phyloP scores from a whole-genome alignment of 2,329 filamentous ascomycete species.

The Fusarium acutatum region DNA sequence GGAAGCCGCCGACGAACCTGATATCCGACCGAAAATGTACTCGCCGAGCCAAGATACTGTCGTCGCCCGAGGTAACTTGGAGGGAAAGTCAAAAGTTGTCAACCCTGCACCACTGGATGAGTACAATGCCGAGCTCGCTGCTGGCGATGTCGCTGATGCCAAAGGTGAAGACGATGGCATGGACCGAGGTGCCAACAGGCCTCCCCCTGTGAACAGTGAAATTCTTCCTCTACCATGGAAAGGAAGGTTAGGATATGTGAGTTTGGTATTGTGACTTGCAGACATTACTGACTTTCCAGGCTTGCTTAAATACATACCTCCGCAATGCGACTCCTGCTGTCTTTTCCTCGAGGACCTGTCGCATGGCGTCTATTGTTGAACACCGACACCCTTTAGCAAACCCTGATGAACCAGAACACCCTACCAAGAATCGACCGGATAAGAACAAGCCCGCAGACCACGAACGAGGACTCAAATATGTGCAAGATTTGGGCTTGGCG shows the following conservation, averaged over 20 bases:
- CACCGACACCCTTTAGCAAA: constrained; percentile 84
- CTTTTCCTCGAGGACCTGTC: constrained; percentile 90
- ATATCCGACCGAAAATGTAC: constrained; percentile 10
- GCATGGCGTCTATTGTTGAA: constrained; percentile 88
- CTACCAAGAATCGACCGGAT: constrained; percentile 87
- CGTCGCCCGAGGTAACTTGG: not conserved
- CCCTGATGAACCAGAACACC: constrained; percentile 77
- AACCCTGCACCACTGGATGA: constrained; percentile 35
- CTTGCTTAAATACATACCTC: constrained; percentile 92
- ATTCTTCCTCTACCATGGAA: constrained; percentile 90
- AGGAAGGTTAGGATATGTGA: constrained; percentile 86
- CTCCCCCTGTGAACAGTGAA: constrained; percentile 82
- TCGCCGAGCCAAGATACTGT: not conserved
- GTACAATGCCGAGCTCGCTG: constrained; percentile 35
- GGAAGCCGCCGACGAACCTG: not conserved
- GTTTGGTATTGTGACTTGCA: constrained; percentile 35
- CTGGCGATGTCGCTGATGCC: constrained; percentile 30
- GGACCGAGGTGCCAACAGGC: constrained; percentile 58
- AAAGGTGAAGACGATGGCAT: constrained; percentile 34
- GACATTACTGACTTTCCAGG: constrained; percentile 54
- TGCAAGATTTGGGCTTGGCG: constrained; percentile 79
- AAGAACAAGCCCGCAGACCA: constrained; percentile 73
- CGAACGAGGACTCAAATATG: constrained; percentile 73
- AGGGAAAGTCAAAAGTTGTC: not conserved
- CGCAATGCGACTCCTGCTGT: constrained; percentile 82